Evolutionary conservation across 345 rosid species (phyloP), one percentile per base, ranked within the genome.

Genomic region (Citrus inodora): DNA sequence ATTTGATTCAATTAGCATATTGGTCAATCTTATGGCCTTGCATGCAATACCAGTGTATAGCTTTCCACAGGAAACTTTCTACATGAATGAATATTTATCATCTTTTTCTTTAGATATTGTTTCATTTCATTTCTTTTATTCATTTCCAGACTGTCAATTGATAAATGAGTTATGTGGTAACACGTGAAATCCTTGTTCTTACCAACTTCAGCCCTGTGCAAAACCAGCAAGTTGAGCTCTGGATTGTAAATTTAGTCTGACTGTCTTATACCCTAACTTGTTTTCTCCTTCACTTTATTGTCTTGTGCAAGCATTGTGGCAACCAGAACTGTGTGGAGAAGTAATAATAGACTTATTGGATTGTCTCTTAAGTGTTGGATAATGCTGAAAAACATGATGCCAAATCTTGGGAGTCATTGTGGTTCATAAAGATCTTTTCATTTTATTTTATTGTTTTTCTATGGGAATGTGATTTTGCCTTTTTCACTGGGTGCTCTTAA

Each of bases 401-500:
- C 37, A 35, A 35, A 7, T 35, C 37, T 35, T 6, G 37, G 28
- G n/a, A 30, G 14, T 51, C 33, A 56, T 51, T 35, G 3, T 53
- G 56, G 32, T 66, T 76, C 21, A 22, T 32, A 32, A 4, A 13
- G 37, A 30, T 10, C 4, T 40, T 4, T 46, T 64, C 28, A 25
- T 42, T 33, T 17, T 22, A 8, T 14, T 70, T 55, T 53, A 32
- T 53, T 35, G 11, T 76, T 38, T 74, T 33, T 56, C 61, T 32
- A 7, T 7, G 22, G 32, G 40, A 65, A 64, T 66, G 48, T 7
- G 21, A 21, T 66, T 53, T 58, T 55, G 25, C 67, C 2, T 56
- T 13, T 24, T 56, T 69, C 75, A 69, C 78, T 14, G 53, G 80
- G 21, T 78, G 65, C 9, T 63, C 35, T 37, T 78, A 51, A 75